These are phyloP conservation scores for Agrostemma githago DNA, from an alignment of 148 eudicot genomes.

Conservation along the genomic window DNA sequence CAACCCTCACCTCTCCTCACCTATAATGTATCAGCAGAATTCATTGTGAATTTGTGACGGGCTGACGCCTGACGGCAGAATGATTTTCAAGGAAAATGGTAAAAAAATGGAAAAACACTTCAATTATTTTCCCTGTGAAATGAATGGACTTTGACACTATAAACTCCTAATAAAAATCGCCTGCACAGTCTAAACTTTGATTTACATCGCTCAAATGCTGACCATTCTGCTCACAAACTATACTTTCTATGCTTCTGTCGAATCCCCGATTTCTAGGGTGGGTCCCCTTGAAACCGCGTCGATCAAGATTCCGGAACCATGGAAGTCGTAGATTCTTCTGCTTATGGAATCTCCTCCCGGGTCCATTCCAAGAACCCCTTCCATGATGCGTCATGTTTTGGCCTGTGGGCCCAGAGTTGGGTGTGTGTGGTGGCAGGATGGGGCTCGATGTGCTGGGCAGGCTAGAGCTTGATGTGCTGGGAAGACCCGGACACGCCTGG, in stretches of 20 bases:
- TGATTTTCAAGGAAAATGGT: constrained; percentile 1
- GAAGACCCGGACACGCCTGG: constrained; percentile 32
- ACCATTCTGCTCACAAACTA: constrained; percentile 28
- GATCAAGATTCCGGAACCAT: constrained; percentile 42
- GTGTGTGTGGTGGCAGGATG: constrained; percentile 8
- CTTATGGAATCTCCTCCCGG: constrained; percentile 47
- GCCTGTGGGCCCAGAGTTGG: constrained; percentile 21
- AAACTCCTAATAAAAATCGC: constrained; percentile 33
- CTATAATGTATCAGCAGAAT: constrained; percentile 5
- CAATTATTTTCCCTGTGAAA: constrained; percentile 22
- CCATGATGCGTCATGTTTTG: constrained; percentile 28
- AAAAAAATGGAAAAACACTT: constrained; percentile 10
- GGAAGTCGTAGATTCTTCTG: constrained; percentile 57
- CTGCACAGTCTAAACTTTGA: constrained; percentile 37
- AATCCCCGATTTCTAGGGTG: constrained; percentile 35
- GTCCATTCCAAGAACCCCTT: constrained; percentile 26
- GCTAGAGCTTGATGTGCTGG: constrained; percentile 34
- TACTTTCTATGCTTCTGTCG: constrained; percentile 28
- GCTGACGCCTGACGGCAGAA: background rate
- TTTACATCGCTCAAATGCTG: constrained; percentile 37
- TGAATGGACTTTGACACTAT: constrained; percentile 23
- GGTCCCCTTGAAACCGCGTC: constrained; percentile 42
- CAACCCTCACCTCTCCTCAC: constrained; percentile 14
- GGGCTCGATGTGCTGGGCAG: constrained; percentile 39
- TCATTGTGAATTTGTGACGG: background rate